A percentile compares a stretch with the other conserved stretches of the same genome.
Conservation (phyloP, 306 rosid species). For the Cucumis melo region DNA sequence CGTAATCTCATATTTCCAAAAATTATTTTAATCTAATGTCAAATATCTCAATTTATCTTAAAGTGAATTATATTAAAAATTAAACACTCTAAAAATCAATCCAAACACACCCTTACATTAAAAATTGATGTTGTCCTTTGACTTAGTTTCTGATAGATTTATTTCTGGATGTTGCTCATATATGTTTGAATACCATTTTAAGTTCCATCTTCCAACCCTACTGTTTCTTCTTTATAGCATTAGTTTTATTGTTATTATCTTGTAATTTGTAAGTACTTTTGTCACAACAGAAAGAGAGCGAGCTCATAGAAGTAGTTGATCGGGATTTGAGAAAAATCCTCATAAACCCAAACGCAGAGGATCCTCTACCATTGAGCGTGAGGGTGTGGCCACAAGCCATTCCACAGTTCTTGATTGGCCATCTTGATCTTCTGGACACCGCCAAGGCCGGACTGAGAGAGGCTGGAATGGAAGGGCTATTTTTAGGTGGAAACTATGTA, state of each 20-base stretch:
- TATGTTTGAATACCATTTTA: background rate
- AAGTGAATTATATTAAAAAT: no score
- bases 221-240: background rate
- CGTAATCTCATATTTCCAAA: no score
- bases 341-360: slow-evolving; percentile 47
- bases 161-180: background rate
- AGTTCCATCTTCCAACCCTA: background rate
- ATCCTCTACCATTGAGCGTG: slow-evolving; percentile 61
- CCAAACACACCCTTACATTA: no score
- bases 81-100: no score
- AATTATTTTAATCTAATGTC: no score
- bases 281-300: slow-evolving; percentile 49
- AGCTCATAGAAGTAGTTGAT: slow-evolving; percentile 73
- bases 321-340: slow-evolving; percentile 80
- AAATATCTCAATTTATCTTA: no score
- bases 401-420: slow-evolving; percentile 91
- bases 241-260: background rate
- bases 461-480: slow-evolving; percentile 56
- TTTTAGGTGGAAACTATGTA: slow-evolving; percentile 86
- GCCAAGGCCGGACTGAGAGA: slow-evolving; percentile 54
- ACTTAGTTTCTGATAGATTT: background rate
- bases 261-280: slow-evolving; percentile 4
- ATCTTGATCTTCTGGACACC: slow-evolving; percentile 61
- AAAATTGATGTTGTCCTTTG: background rate
- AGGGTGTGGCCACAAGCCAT: slow-evolving; percentile 88